Percentiles rank a stretch among this genome's conserved stretches.
These are phyloP conservation scores for Inonotus hispidus DNA, from an alignment of 1,284 basidiomycete genomes.

Conservation along the genomic window DNA sequence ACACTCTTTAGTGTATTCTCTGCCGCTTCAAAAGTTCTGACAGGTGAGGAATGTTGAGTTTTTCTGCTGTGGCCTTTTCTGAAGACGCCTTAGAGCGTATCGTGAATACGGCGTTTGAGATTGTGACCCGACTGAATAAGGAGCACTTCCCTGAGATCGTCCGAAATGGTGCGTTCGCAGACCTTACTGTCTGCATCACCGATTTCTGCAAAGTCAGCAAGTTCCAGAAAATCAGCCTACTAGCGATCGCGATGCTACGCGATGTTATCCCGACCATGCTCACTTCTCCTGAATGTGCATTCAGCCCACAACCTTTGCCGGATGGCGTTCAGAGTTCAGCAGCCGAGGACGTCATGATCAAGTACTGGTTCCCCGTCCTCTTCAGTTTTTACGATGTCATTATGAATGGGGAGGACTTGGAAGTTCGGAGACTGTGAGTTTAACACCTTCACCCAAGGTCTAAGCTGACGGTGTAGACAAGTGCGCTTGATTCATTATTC, in stretches of 20 bases:
- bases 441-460: conserved; percentile 8
- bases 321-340: conserved; percentile 20
- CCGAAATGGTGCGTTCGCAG: conserved; percentile 90
- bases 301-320: conserved; percentile 30
- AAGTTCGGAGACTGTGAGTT: conserved; percentile 90
- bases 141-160: conserved; percentile 92
- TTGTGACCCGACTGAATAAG: conserved; percentile 87
- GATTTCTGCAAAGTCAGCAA: conserved; percentile 99
- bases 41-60: conserved; percentile 45
- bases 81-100: conserved; percentile 65
- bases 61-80: not conserved
- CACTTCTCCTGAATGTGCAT: conserved; percentile 73
- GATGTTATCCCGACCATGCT: conserved; percentile 92
- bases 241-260: conserved; percentile 95
- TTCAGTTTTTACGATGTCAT: conserved; percentile 99
- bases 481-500: conserved; percentile 94
- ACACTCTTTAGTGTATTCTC: conserved; percentile 99
- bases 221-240: conserved; percentile 95
- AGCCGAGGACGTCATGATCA: conserved; percentile 82
- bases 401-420: conserved; percentile 99
- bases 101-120: conserved; percentile 92
- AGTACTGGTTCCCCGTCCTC: conserved; percentile 95
- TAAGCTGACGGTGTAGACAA: conserved; percentile 29
- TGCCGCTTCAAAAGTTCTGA: conserved; percentile 90
- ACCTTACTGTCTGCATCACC: conserved; percentile 94